These are phyloP conservation scores for Leptographium wingfieldii DNA, from an alignment of 2,329 filamentous ascomycete species.

Conservation along the genomic window DNA sequence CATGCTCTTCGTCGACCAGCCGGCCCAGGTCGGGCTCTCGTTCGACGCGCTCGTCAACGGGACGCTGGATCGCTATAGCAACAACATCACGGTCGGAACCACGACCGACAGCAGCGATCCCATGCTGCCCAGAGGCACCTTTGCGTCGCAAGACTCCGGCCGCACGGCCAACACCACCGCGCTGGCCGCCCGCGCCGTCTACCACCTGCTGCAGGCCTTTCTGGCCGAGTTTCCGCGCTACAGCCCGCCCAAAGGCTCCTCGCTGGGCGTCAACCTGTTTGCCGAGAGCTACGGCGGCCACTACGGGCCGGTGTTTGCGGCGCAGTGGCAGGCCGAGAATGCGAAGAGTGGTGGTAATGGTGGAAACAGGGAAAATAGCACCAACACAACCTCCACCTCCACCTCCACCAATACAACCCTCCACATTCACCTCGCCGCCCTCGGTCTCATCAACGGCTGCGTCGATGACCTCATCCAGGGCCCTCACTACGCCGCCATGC, in stretches of 20 bases:
- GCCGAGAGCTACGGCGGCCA: conserved; percentile 59
- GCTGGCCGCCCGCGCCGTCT: conserved; percentile 44
- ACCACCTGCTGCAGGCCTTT: conserved; percentile 54
- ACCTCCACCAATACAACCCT: conserved; percentile 27
- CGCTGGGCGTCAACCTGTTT: conserved; percentile 50
- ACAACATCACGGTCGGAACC: conserved; percentile 25
- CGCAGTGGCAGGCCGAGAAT: conserved; percentile 50
- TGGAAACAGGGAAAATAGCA: neutral
- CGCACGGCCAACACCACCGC: conserved; percentile 43
- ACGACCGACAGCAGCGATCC: conserved; percentile 14
- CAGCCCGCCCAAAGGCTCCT: conserved; percentile 33
- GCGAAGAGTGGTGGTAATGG: conserved; percentile 8
- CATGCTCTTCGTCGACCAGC: conserved; percentile 50
- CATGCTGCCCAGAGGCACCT: conserved; percentile 49
- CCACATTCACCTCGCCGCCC: conserved; percentile 41
- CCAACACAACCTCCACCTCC: conserved; percentile 35
- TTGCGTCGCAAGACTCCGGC: conserved; percentile 38
- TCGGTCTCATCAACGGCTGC: conserved; percentile 62
- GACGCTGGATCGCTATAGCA: conserved; percentile 36
- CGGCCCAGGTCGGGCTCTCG: conserved; percentile 57
- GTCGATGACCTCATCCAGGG: conserved; percentile 52
- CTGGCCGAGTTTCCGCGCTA: conserved; percentile 46
- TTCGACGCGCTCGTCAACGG: conserved; percentile 52
- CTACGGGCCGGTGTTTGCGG: conserved; percentile 54
- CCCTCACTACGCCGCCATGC: conserved; percentile 43